phyloP scores from a whole-genome alignment of 495 filamentous ascomycete genomes.

The Articulospora tetracladia region DNA sequence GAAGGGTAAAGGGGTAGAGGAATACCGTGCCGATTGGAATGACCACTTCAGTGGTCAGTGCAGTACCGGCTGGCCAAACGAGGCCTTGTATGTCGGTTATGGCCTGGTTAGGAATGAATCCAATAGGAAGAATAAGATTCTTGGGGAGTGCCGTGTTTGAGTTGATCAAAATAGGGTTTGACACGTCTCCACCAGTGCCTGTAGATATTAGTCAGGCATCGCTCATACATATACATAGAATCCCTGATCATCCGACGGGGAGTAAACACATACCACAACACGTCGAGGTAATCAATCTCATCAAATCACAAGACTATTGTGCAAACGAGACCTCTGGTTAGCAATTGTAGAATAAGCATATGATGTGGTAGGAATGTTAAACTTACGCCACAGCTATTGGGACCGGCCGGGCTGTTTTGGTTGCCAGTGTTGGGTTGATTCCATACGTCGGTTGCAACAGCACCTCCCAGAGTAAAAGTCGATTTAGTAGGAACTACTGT shows the following conservation, averaged over 20 bases:
- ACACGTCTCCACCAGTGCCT: constrained; percentile 2
- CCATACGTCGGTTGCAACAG: neutral
- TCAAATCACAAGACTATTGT: neutral
- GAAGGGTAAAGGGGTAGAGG: neutral
- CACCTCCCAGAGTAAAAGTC: neutral
- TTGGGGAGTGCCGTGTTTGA: neutral
- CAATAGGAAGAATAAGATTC: neutral
- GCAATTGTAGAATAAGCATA: neutral
- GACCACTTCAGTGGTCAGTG: neutral
- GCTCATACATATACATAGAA: no score
- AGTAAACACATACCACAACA: no score
- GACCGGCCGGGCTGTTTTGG: neutral
- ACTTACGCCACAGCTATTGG: neutral
- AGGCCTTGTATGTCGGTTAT: neutral
- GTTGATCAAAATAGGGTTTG: neutral
- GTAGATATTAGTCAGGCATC: no score
- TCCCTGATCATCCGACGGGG: no score
- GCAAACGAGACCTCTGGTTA: neutral
- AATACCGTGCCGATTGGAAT: neutral
- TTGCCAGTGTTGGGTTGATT: neutral
- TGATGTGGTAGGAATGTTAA: neutral
- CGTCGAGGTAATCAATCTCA: constrained; percentile 1
- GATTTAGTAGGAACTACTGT: neutral
- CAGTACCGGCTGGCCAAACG: neutral
- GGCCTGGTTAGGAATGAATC: neutral